Evolutionary conservation across 768 basidiomycete genomes (phyloP).

Genomic region (Chalciporus piperatus): DNA sequence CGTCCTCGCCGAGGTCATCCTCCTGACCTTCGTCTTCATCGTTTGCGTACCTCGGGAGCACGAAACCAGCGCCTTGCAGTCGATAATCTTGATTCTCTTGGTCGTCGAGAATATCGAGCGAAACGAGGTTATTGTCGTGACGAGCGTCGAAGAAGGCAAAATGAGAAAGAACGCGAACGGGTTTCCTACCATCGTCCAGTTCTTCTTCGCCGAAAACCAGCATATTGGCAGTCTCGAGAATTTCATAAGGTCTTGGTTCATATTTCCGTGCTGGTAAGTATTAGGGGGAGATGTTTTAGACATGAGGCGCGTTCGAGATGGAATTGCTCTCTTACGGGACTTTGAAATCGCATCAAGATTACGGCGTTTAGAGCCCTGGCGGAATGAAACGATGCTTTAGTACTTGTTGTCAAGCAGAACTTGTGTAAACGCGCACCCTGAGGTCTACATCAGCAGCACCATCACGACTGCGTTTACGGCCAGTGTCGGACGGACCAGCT

Average conservation of each 20-base stretch:
- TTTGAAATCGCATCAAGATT: slow-evolving; percentile 21
- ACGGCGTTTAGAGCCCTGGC: slow-evolving; percentile 26
- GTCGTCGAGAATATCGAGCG: slow-evolving; percentile 46
- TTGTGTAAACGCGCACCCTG: slow-evolving; percentile 13
- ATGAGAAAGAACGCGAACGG: slow-evolving; percentile 52
- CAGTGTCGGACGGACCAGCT: slow-evolving; percentile 22
- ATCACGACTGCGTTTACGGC: slow-evolving; percentile 27
- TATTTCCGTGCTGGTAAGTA: slow-evolving; percentile 43
- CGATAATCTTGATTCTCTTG: slow-evolving; percentile 39
- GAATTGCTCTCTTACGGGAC: slow-evolving; percentile 11
- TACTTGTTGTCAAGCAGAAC: background rate
- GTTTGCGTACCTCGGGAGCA: slow-evolving; percentile 42
- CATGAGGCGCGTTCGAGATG: background rate
- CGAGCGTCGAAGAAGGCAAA: slow-evolving; percentile 62
- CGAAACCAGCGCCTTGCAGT: slow-evolving; percentile 57
- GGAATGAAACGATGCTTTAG: background rate
- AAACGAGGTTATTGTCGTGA: slow-evolving; percentile 43
- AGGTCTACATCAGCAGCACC: slow-evolving; percentile 4
- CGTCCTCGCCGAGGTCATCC: slow-evolving; percentile 39
- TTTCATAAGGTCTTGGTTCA: slow-evolving; percentile 28
- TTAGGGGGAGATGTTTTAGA: background rate
- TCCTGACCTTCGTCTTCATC: slow-evolving; percentile 67
- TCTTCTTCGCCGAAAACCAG: slow-evolving; percentile 42
- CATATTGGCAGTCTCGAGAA: slow-evolving; percentile 35
- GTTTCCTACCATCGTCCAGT: slow-evolving; percentile 43